Evolutionary conservation across 768 basidiomycete genomes (phyloP).

Genomic region (Paxillus rubicundulus): DNA sequence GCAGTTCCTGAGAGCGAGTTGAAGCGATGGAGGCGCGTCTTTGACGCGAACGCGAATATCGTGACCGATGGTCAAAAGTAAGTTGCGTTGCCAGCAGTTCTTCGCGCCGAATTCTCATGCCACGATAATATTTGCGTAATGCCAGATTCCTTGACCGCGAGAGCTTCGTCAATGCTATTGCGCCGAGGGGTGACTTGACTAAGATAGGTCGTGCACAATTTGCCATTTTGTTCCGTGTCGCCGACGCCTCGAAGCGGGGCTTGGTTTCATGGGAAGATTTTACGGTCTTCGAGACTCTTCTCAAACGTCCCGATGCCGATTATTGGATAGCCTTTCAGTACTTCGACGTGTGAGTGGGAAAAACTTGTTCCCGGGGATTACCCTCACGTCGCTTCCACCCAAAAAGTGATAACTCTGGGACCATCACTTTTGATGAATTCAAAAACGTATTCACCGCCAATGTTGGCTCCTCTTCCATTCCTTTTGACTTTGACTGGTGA

Average conservation of each 20-base stretch:
- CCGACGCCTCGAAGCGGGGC: slow-evolving; percentile 73
- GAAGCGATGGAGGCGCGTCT: slow-evolving; percentile 84
- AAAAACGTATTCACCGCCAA: slow-evolving; percentile 86
- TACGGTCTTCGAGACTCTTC: slow-evolving; percentile 86
- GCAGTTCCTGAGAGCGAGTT: slow-evolving; percentile 78
- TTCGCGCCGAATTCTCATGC: slow-evolving; percentile 19
- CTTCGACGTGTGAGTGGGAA: slow-evolving; percentile 81
- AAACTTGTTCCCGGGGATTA: background rate
- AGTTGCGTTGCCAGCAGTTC: slow-evolving; percentile 28
- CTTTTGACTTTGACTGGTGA: slow-evolving; percentile 93
- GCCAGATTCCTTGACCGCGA: slow-evolving; percentile 81
- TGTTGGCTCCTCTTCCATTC: slow-evolving; percentile 74
- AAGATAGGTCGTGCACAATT: slow-evolving; percentile 89
- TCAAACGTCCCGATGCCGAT: slow-evolving; percentile 94
- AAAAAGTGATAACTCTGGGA: slow-evolving; percentile 82
- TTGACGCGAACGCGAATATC: slow-evolving; percentile 78
- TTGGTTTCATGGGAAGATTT: slow-evolving; percentile 95
- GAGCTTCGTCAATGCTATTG: slow-evolving; percentile 94
- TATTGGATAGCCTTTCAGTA: slow-evolving; percentile 97
- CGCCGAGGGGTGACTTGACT: slow-evolving; percentile 77
- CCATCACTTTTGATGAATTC: slow-evolving; percentile 93
- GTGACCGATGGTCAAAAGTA: slow-evolving; percentile 79
- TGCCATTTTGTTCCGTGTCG: slow-evolving; percentile 85
- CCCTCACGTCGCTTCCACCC: slow-evolving; percentile 8
- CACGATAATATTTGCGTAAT: slow-evolving; percentile 3